Evolutionary conservation across 352 stramenopile genomes (phyloP).

Genomic region (Pythium phragmitis): DNA sequence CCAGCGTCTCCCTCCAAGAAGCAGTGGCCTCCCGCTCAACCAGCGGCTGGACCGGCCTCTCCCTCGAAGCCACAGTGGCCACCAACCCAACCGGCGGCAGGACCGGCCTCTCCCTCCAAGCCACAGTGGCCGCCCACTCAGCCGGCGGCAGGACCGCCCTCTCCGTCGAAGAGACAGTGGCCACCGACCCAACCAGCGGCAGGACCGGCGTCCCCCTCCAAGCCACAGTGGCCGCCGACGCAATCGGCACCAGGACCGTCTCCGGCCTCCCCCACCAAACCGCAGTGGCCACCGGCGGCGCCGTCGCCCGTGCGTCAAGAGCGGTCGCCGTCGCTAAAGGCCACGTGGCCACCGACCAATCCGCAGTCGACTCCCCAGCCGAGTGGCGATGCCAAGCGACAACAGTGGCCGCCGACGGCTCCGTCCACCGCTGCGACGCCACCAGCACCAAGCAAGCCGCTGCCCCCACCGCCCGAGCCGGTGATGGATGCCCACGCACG

Average conservation of each 20-base stretch:
- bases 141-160: neutral
- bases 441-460: slow-evolving; percentile 14
- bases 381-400: slow-evolving; percentile 34
- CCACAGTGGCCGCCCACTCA: slow-evolving; percentile 26
- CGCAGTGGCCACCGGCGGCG: slow-evolving; percentile 31
- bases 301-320: slow-evolving; percentile 26
- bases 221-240: slow-evolving; percentile 33
- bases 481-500: slow-evolving; percentile 50
- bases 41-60: neutral
- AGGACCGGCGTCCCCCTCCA: slow-evolving; percentile 25
- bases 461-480: slow-evolving; percentile 5
- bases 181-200: slow-evolving; percentile 29
- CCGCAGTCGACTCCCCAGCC: slow-evolving; percentile 1
- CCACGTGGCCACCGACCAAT: slow-evolving; percentile 41
- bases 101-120: slow-evolving; percentile 1
- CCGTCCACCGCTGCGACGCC: slow-evolving; percentile 31
- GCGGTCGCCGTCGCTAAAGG: slow-evolving; percentile 28
- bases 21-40: too few relatives aligned
- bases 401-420: slow-evolving; percentile 51
- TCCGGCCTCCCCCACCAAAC: slow-evolving; percentile 8
- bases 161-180: slow-evolving; percentile 41
- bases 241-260: neutral
- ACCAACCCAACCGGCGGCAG: neutral
- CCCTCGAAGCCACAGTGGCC: slow-evolving; percentile 27
- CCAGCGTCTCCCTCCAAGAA: too few relatives aligned